Evolutionary conservation across 305 asterid genomes (phyloP).

Genomic region (Nicotiana rustica): DNA sequence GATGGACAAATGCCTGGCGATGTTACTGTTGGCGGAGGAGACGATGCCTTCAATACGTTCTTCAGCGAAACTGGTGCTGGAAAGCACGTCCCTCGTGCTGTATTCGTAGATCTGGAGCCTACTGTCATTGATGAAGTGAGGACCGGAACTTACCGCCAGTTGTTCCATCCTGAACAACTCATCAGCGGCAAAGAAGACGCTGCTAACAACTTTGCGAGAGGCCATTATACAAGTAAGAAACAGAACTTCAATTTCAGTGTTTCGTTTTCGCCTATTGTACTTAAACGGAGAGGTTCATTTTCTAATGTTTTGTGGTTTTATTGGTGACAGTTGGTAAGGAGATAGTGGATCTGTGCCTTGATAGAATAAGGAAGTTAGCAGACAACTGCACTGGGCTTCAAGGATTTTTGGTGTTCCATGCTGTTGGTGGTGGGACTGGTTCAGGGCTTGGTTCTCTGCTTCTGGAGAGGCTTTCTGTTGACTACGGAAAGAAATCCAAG

Average conservation of each 20-base stretch:
- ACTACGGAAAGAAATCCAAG: conserved; percentile 84
- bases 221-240: conserved; percentile 72
- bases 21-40: conserved; percentile 84
- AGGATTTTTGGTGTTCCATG: conserved; percentile 88
- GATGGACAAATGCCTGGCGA: conserved; percentile 95
- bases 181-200: conserved; percentile 94
- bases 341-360: conserved; percentile 85
- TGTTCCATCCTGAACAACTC: conserved; percentile 93
- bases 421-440: conserved; percentile 97
- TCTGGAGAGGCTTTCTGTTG: conserved; percentile 93
- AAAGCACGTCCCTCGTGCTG: conserved; percentile 89
- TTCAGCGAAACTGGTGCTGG: conserved; percentile 95
- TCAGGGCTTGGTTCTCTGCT: conserved; percentile 89
- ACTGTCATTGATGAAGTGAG: conserved; percentile 93
- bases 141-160: conserved; percentile 83
- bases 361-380: conserved; percentile 88
- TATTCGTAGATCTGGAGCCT: conserved; percentile 91
- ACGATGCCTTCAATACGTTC: conserved; percentile 90
- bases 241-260: too few relatives aligned
- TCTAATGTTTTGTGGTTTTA: neutral
- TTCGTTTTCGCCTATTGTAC: too few relatives aligned
- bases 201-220: conserved; percentile 90
- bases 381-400: conserved; percentile 92
- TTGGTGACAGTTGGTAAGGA: conserved; percentile 66
- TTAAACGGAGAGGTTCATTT: neutral